These are phyloP conservation scores for Trametes polyzona DNA, from an alignment of 1,284 basidiomycete genomes.

Conservation along the genomic window DNA sequence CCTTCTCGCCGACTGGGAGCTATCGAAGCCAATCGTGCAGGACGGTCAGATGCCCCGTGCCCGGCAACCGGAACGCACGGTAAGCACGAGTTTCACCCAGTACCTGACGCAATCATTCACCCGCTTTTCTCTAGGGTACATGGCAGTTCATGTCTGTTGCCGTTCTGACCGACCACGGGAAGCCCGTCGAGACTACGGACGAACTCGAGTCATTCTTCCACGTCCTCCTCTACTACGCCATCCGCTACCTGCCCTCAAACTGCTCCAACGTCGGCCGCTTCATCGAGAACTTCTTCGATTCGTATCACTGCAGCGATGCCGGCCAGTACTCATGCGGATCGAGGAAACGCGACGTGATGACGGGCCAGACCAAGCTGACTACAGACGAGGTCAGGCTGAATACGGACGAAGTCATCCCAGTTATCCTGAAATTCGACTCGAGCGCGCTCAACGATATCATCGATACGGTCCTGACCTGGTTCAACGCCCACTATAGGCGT, in stretches of 20 bases:
- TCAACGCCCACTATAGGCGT: background rate
- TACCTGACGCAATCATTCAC: background rate
- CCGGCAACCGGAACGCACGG: slow-evolving; percentile 10
- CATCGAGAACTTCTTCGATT: slow-evolving; percentile 14
- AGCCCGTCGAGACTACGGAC: slow-evolving; percentile 4
- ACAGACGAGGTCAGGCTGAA: too few relatives aligned
- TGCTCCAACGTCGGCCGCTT: background rate
- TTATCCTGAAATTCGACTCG: background rate
- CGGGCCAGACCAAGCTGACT: background rate
- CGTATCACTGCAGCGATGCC: background rate
- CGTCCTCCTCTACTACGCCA: slow-evolving; percentile 14
- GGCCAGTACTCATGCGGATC: background rate
- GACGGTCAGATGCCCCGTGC: background rate
- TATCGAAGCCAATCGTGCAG: slow-evolving; percentile 2
- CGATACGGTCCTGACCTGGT: background rate
- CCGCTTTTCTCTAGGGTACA: slow-evolving; percentile 9
- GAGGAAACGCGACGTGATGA: background rate
- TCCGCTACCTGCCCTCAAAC: slow-evolving; percentile 8
- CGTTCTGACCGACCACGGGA: background rate
- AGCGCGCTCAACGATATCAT: background rate
- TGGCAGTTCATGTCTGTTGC: slow-evolving; percentile 16
- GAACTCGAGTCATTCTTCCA: slow-evolving; percentile 21
- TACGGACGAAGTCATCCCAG: background rate
- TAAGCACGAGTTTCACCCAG: background rate
- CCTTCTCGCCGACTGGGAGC: slow-evolving; percentile 19